Evolutionary conservation across 306 rosid genomes (phyloP).

Genomic region (Echinosophora koreensis): DNA sequence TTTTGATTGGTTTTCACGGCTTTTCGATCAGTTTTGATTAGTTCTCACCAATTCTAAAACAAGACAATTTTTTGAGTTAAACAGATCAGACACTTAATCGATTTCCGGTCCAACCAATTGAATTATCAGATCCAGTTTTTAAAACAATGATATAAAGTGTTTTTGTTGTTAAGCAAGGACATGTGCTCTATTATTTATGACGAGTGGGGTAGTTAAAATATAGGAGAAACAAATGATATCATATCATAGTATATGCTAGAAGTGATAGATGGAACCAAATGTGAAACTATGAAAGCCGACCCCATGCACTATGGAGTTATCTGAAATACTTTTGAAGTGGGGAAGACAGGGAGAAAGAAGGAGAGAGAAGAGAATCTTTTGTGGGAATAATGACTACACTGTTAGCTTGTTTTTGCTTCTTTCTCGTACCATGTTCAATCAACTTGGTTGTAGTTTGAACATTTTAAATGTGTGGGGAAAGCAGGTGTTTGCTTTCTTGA

Average conservation of each 20-base stretch:
- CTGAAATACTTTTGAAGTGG: slow-evolving; percentile 46
- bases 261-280: slow-evolving; percentile 52
- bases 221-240: slow-evolving; percentile 43
- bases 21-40: no score
- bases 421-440: slow-evolving; percentile 45
- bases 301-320: slow-evolving; percentile 57
- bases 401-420: slow-evolving; percentile 48
- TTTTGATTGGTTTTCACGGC: no score
- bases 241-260: slow-evolving; percentile 36
- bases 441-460: slow-evolving; percentile 50
- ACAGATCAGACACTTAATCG: no score
- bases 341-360: slow-evolving; percentile 34
- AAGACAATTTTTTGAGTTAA: no score
- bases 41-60: no score
- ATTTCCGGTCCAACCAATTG: no score
- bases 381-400: slow-evolving; percentile 51
- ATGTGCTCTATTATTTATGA: slow-evolving; percentile 42
- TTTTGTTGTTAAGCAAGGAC: slow-evolving; percentile 25
- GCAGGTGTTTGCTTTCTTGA: slow-evolving; percentile 37
- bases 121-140: no score
- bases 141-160: not conserved
- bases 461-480: slow-evolving; percentile 34
- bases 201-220: slow-evolving; percentile 49
- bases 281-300: slow-evolving; percentile 50
- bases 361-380: slow-evolving; percentile 54